Evolutionary conservation across 2,329 filamentous ascomycete species (phyloP).

Genomic region (Capronia epimyces): DNA sequence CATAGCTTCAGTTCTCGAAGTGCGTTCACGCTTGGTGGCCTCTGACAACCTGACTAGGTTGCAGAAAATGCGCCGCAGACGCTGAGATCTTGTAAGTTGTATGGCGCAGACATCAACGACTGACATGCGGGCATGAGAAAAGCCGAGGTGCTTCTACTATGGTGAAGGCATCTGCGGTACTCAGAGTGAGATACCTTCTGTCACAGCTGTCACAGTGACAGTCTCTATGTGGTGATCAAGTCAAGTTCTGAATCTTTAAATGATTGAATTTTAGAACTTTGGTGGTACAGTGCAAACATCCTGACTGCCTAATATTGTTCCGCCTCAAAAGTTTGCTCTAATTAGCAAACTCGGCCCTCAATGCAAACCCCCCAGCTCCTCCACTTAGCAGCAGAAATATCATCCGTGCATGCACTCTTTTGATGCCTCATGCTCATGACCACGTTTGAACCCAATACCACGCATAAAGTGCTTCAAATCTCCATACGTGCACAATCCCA

Average conservation of each 20-base stretch:
- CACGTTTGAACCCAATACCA: neutral
- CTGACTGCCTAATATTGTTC: neutral
- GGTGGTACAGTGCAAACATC: neutral
- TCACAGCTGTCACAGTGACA: neutral
- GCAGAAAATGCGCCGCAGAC: too few species aligned
- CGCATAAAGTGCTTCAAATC: neutral
- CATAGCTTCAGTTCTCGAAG: constrained; percentile 49
- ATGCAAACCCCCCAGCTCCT: neutral
- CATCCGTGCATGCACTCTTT: neutral
- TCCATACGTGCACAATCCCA: neutral
- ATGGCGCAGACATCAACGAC: too few species aligned
- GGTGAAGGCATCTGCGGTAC: too few species aligned
- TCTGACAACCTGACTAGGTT: too few species aligned
- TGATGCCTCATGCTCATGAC: neutral
- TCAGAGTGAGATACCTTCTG: too few species aligned
- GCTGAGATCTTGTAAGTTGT: too few species aligned
- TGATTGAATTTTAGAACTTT: neutral
- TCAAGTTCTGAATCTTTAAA: neutral
- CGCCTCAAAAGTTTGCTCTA: neutral
- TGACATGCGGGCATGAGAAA: too few species aligned
- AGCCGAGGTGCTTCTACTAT: too few species aligned
- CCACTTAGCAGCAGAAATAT: neutral
- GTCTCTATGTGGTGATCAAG: too few species aligned
- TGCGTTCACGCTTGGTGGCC: too few species aligned
- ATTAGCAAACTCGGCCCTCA: neutral